Evolutionary conservation across 805 yeast species (phyloP).

Genomic region (Trichomonascus vanleenenianus): DNA sequence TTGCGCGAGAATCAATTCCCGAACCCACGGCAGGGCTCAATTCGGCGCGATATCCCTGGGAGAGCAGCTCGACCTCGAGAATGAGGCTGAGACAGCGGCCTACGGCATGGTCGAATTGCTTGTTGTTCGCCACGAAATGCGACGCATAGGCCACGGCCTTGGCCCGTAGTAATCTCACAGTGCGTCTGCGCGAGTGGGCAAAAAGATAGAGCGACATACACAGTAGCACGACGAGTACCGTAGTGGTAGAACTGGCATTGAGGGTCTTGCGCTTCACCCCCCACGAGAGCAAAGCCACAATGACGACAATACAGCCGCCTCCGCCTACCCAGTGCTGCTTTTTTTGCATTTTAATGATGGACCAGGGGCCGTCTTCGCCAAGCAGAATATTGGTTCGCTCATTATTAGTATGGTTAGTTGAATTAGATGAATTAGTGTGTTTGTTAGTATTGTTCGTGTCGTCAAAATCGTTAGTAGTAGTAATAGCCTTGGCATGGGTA

Average conservation of each 20-base stretch:
- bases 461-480: not conserved
- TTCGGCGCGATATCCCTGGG: slow-evolving; percentile 19
- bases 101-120: slow-evolving; percentile 24
- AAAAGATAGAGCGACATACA: slow-evolving; percentile 24
- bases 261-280: slow-evolving; percentile 6
- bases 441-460: not conserved
- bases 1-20: slow-evolving; percentile 9
- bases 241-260: slow-evolving; percentile 2
- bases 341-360: slow-evolving; percentile 9
- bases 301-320: slow-evolving; percentile 29
- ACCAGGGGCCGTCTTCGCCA: slow-evolving; percentile 18
- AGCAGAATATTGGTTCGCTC: slow-evolving; percentile 14
- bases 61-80: slow-evolving; percentile 26
- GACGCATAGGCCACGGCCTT: slow-evolving; percentile 22
- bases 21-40: slow-evolving; percentile 4
- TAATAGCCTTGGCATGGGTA: too few species aligned
- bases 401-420: not conserved
- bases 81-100: slow-evolving; percentile 22
- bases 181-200: slow-evolving; percentile 27
- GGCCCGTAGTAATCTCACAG: slow-evolving; percentile 24
- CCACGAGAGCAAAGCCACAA: slow-evolving; percentile 28
- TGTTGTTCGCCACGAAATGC: slow-evolving; percentile 18
- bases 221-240: slow-evolving; percentile 22
- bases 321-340: slow-evolving; percentile 26
- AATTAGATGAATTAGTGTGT: not conserved